phyloP scores from a whole-genome alignment of 2,329 filamentous ascomycete species.

The Rhynchosporium secalis region DNA sequence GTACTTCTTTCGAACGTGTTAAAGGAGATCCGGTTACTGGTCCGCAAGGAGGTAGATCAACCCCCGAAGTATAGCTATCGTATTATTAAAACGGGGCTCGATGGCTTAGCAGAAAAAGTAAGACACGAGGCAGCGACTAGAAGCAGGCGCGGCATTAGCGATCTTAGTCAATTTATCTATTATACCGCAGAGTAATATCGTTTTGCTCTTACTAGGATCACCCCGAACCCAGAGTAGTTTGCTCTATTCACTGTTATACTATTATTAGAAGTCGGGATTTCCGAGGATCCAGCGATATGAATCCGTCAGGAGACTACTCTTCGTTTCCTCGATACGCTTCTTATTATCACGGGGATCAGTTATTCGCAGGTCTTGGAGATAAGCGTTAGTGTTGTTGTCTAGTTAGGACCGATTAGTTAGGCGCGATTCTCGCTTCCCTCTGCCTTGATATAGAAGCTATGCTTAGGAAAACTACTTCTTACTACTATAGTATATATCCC shows the following conservation, averaged over 20 bases:
- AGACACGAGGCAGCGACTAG: conserved; percentile 20
- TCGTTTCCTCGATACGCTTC: conserved; percentile 27
- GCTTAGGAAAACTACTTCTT: not conserved
- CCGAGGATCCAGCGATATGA: conserved; percentile 18
- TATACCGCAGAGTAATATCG: conserved; percentile 22
- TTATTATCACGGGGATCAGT: conserved; percentile 20
- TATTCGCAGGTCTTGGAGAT: conserved; percentile 13
- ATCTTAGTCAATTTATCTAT: conserved; percentile 9
- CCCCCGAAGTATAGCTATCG: conserved; percentile 45
- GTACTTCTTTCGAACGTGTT: conserved; percentile 18
- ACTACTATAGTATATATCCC: not conserved
- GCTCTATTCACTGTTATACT: conserved; percentile 9
- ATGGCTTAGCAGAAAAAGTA: conserved; percentile 49
- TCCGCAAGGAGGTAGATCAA: conserved; percentile 46
- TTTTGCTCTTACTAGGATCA: conserved; percentile 20
- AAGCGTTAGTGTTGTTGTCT: not conserved
- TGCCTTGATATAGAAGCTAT: too few relatives aligned
- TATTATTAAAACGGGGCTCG: conserved; percentile 43
- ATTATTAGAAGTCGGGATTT: conserved; percentile 21
- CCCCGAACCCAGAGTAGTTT: conserved; percentile 19
- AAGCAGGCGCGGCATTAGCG: not conserved
- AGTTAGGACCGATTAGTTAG: too few relatives aligned
- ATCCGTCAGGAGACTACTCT: conserved; percentile 18
- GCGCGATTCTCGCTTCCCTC: too few relatives aligned
- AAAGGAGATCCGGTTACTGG: conserved; percentile 40